Evolutionary conservation across 1,284 basidiomycete species (phyloP).

Genomic region (Microbotryomycetes sp.): DNA sequence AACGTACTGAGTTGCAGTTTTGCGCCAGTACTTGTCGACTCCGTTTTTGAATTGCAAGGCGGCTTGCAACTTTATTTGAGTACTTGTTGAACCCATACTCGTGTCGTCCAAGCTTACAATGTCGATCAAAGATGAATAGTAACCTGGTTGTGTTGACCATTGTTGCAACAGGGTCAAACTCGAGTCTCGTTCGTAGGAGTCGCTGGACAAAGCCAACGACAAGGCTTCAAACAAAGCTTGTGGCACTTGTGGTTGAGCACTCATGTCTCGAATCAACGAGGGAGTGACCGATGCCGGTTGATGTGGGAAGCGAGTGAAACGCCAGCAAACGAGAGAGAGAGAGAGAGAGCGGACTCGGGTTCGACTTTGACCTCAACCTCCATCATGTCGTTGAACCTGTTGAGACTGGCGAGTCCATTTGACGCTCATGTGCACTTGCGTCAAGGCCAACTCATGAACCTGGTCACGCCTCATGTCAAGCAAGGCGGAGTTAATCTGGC

Average conservation of each 20-base stretch:
- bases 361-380: neutral
- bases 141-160: constrained; percentile 28
- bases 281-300: neutral
- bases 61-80: constrained; percentile 31
- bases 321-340: neutral
- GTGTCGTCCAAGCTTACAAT: constrained; percentile 20
- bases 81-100: constrained; percentile 1
- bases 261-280: neutral
- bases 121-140: constrained; percentile 26
- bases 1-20: constrained; percentile 23
- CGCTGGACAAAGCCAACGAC: constrained; percentile 22
- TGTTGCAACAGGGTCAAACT: constrained; percentile 19
- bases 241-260: constrained; percentile 6
- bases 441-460: constrained; percentile 70
- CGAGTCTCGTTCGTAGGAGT: constrained; percentile 11
- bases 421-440: constrained; percentile 86
- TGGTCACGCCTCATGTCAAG: constrained; percentile 86
- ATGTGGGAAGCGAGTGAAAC: neutral
- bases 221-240: constrained; percentile 20
- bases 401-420: constrained; percentile 57
- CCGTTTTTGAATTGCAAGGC: constrained; percentile 37
- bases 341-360: neutral
- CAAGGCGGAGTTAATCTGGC: constrained; percentile 83
- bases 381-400: neutral
- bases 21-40: constrained; percentile 36